Percentiles rank a stretch among this genome's conserved stretches.
These are phyloP conservation scores for Blastocystis sp. DNA, from an alignment of 352 stramenopile genomes.

Conservation along the genomic window DNA sequence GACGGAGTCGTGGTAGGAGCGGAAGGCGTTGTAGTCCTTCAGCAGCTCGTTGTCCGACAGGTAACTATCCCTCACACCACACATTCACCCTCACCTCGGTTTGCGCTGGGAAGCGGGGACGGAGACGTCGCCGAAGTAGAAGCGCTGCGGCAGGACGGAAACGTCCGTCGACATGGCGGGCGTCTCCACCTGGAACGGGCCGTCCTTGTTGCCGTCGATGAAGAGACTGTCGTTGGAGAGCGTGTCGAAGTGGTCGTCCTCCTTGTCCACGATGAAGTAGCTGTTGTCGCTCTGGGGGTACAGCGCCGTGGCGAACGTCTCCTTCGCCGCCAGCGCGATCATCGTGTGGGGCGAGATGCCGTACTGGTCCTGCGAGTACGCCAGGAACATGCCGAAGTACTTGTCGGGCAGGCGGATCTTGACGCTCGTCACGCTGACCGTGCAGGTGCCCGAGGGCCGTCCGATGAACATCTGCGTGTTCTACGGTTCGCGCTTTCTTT, in stretches of 20 bases:
- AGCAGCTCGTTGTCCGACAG: constrained; percentile 57
- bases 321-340: constrained; percentile 52
- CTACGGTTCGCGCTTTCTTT: no score
- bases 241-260: constrained; percentile 54
- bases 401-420: constrained; percentile 66
- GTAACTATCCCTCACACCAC: not conserved
- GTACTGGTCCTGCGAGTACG: constrained; percentile 57
- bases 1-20: constrained; percentile 37
- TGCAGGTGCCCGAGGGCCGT: constrained; percentile 1
- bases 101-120: not conserved
- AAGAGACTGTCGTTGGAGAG: constrained; percentile 57
- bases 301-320: constrained; percentile 45
- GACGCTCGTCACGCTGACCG: constrained; percentile 42
- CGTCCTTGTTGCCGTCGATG: constrained; percentile 62
- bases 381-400: constrained; percentile 66
- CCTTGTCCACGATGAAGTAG: constrained; percentile 63
- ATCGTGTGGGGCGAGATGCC: constrained; percentile 37
- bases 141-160: constrained; percentile 56
- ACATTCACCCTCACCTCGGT: not conserved
- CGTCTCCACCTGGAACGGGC: constrained; percentile 65
- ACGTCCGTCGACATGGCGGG: constrained; percentile 54
- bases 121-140: constrained; percentile 39
- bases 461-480: constrained; percentile 68
- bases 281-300: constrained; percentile 60
- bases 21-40: constrained; percentile 57